These are phyloP conservation scores for Aaosphaeria pasadenensis DNA, from an alignment of 2,329 filamentous ascomycete genomes.

Conservation along the genomic window DNA sequence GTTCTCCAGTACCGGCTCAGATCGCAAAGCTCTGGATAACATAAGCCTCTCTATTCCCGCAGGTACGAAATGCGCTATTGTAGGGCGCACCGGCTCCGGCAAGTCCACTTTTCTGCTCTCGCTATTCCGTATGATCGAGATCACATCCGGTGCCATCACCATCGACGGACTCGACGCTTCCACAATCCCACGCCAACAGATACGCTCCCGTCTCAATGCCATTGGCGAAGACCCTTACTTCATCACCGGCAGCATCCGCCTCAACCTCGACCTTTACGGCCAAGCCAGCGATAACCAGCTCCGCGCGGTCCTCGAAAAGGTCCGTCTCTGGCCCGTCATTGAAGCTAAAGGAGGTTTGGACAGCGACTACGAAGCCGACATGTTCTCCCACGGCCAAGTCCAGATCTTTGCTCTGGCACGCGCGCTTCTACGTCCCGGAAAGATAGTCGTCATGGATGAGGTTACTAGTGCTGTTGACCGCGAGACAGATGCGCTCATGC, in stretches of 20 bases:
- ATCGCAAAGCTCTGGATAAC: constrained; percentile 1
- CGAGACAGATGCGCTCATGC: constrained; percentile 17
- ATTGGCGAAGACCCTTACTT: constrained; percentile 49
- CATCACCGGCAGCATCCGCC: constrained; percentile 5
- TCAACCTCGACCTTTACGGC: constrained; percentile 8
- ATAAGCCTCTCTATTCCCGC: constrained; percentile 39
- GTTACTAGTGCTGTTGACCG: constrained; percentile 13
- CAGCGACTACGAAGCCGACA: constrained; percentile 1
- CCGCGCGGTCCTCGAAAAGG: constrained; percentile 1
- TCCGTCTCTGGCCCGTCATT: constrained; percentile 36
- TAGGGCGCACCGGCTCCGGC: constrained; percentile 50
- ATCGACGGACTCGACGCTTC: constrained; percentile 48
- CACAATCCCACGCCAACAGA: constrained; percentile 32
- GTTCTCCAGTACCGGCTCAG: neutral
- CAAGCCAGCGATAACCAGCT: constrained; percentile 4
- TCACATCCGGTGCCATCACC: constrained; percentile 32
- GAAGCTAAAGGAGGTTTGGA: constrained; percentile 12
- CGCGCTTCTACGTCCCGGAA: constrained; percentile 46
- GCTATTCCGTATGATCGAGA: constrained; percentile 11
- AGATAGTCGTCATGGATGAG: constrained; percentile 14
- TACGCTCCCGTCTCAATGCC: constrained; percentile 41
- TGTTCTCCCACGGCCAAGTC: constrained; percentile 48
- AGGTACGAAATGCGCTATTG: constrained; percentile 46
- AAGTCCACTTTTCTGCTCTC: constrained; percentile 23
- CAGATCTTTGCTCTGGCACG: constrained; percentile 61